Evolutionary conservation across 345 rosid species (phyloP).

Genomic region (Adansonia digitata): DNA sequence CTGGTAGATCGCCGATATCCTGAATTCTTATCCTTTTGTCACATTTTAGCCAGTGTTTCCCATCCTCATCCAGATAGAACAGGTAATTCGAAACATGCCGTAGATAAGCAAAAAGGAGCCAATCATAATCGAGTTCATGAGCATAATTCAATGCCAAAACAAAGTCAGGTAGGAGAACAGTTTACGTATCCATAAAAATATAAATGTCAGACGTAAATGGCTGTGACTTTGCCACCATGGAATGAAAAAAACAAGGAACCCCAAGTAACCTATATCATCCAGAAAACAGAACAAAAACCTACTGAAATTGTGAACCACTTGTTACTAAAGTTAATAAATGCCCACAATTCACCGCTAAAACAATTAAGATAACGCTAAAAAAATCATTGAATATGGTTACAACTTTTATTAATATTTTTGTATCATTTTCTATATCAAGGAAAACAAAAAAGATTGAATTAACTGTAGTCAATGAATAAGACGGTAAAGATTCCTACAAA

Average conservation of each 20-base stretch:
- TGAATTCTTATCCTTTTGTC: conserved; percentile 39
- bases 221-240: conserved; percentile 65
- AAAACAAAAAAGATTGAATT: too few relatives aligned
- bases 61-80: conserved; percentile 43
- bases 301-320: conserved; percentile 4
- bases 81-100: conserved; percentile 46
- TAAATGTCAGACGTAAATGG: conserved; percentile 44
- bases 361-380: too few relatives aligned
- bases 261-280: conserved; percentile 62
- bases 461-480: background rate
- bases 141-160: conserved; percentile 50
- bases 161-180: conserved; percentile 57
- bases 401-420: too few relatives aligned
- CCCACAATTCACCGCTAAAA: background rate
- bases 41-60: conserved; percentile 52
- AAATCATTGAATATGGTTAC: too few relatives aligned
- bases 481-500: background rate
- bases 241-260: conserved; percentile 82
- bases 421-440: too few relatives aligned
- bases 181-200: conserved; percentile 47
- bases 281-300: conserved; percentile 35
- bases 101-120: conserved; percentile 76
- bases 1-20: conserved; percentile 26
- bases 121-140: conserved; percentile 46
- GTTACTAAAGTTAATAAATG: background rate